Evolutionary conservation across 2,329 filamentous ascomycete genomes (phyloP).

Genomic region (Rutstroemia sp.): DNA sequence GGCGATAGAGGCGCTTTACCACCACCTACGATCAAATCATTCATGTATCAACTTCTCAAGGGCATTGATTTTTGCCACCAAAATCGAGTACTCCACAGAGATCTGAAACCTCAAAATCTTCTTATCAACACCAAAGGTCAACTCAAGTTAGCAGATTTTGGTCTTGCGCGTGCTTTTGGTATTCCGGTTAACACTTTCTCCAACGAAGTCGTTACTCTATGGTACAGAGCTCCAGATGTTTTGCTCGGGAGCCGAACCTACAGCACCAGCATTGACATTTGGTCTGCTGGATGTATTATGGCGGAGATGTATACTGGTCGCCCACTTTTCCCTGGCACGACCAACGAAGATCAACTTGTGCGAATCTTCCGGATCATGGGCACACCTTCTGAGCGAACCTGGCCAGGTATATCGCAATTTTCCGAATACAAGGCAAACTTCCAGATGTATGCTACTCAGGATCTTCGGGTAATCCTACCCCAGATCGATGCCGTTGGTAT

Average conservation of each 20-base stretch:
- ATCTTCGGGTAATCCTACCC: constrained; percentile 77
- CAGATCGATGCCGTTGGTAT: constrained; percentile 85
- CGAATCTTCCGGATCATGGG: constrained; percentile 99
- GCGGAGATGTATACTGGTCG: constrained; percentile 98
- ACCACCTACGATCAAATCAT: constrained; percentile 88
- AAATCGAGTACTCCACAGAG: constrained; percentile 90
- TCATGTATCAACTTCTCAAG: constrained; percentile 95
- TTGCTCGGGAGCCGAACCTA: constrained; percentile 90
- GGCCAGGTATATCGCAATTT: constrained; percentile 90
- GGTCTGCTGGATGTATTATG: constrained; percentile 99
- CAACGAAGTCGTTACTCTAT: constrained; percentile 94
- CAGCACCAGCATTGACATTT: constrained; percentile 99
- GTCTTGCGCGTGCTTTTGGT: constrained; percentile 86
- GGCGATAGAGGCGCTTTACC: constrained; percentile 87
- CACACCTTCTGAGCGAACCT: constrained; percentile 88
- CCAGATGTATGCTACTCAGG: constrained; percentile 89
- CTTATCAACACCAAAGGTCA: constrained; percentile 89
- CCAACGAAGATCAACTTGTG: constrained; percentile 94
- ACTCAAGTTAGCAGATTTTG: constrained; percentile 91
- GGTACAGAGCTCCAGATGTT: constrained; percentile 96
- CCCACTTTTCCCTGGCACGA: constrained; percentile 92
- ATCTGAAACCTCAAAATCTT: constrained; percentile 93
- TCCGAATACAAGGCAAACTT: constrained; percentile 98
- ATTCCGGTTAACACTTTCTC: constrained; percentile 98
- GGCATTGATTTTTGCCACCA: constrained; percentile 98